These are phyloP conservation scores for Durusdinium trenchii DNA, from an alignment of 73 alveolate species.

Conservation along the genomic window DNA sequence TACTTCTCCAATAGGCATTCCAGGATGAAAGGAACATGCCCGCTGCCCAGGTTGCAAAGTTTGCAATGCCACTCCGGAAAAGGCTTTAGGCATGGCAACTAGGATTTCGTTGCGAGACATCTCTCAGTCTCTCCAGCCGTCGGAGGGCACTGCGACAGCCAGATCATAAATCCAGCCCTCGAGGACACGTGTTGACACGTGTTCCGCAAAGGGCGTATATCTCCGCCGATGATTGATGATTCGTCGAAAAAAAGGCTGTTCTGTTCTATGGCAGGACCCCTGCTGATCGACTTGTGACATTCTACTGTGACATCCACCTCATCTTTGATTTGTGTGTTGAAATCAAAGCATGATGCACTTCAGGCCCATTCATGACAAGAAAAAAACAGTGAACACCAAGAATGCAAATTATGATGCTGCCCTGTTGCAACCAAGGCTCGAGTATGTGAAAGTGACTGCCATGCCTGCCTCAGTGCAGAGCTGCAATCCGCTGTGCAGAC, in stretches of 20 bases:
- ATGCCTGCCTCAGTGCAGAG: conserved; percentile 84
- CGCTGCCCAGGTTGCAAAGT: too few relatives aligned
- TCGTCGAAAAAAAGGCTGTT: neutral
- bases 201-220: neutral
- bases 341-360: too few relatives aligned
- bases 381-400: neutral
- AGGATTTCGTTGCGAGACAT: neutral
- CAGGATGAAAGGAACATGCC: too few relatives aligned
- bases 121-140: neutral
- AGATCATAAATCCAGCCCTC: conserved; percentile 70
- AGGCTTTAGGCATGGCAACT: neutral
- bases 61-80: too few relatives aligned
- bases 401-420: neutral
- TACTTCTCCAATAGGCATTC: too few relatives aligned
- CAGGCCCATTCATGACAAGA: neutral
- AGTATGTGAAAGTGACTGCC: conserved; percentile 43
- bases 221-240: neutral
- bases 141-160: conserved; percentile 78
- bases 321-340: too few relatives aligned
- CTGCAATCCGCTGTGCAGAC: too few relatives aligned
- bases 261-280: too few relatives aligned
- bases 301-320: too few relatives aligned
- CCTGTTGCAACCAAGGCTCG: neutral
- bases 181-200: too few relatives aligned
- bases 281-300: too few relatives aligned